Evolutionary conservation across 2,329 filamentous ascomycete genomes (phyloP).

Genomic region (Apiospora arundinis): DNA sequence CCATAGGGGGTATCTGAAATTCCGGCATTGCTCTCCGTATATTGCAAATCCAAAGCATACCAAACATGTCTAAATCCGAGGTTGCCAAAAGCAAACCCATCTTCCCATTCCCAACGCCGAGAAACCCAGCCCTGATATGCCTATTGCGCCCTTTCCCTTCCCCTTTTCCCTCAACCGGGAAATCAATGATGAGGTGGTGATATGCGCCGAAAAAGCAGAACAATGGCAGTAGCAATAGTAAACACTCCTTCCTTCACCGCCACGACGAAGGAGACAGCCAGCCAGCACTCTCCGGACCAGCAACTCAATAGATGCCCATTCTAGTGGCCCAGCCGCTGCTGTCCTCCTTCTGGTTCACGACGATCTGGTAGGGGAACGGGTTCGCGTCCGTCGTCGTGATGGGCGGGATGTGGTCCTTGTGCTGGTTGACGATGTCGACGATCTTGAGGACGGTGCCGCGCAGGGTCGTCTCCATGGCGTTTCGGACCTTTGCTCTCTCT

Average conservation of each 20-base stretch:
- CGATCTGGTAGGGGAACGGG: constrained; percentile 93
- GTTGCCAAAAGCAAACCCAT: not conserved
- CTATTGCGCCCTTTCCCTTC: constrained; percentile 20
- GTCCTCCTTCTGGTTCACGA: constrained; percentile 77
- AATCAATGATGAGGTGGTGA: not conserved
- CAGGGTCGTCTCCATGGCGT: constrained; percentile 89
- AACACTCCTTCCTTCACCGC: not conserved
- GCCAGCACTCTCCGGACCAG: not conserved
- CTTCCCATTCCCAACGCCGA: not conserved
- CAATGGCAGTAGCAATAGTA: too few species aligned
- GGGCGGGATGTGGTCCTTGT: constrained; percentile 96
- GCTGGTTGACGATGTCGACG: constrained; percentile 81
- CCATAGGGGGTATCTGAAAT: not conserved
- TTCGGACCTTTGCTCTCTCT: constrained; percentile 89
- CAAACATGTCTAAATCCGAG: not conserved
- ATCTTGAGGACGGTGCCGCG: constrained; percentile 90
- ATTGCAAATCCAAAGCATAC: not conserved
- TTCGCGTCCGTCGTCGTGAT: constrained; percentile 93
- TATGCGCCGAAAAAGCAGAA: not conserved
- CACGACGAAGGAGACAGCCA: not conserved
- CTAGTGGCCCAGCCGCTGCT: constrained; percentile 76
- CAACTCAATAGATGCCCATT: constrained; percentile 74
- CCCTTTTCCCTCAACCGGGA: not conserved
- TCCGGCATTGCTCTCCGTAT: not conserved
- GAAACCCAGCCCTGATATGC: constrained; percentile 21